Evolutionary conservation across 2,329 filamentous ascomycete species (phyloP).

Genomic region (Delphinella strobiligena): DNA sequence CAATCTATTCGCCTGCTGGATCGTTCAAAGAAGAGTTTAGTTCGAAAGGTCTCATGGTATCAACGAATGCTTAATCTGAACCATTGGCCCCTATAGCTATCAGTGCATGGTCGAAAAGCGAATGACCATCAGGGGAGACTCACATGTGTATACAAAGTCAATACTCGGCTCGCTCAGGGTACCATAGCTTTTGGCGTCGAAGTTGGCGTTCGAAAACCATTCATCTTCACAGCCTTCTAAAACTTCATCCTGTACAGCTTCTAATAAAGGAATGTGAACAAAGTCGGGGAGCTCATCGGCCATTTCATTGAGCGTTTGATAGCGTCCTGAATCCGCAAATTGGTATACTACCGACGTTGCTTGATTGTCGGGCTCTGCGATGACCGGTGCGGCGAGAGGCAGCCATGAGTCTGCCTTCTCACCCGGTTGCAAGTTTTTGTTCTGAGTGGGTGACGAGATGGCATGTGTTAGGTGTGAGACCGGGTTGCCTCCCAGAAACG

Average conservation of each 20-base stretch:
- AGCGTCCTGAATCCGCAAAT: slow-evolving; percentile 11
- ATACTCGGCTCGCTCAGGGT: slow-evolving; percentile 28
- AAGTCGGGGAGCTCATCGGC: slow-evolving; percentile 26
- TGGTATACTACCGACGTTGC: background rate
- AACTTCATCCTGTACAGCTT: slow-evolving; percentile 24
- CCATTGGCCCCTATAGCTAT: slow-evolving; percentile 35
- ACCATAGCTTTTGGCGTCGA: slow-evolving; percentile 19
- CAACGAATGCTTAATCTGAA: slow-evolving; percentile 26
- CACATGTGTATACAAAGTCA: slow-evolving; percentile 31
- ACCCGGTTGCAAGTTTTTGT: too few species aligned
- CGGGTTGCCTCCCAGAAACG: too few species aligned
- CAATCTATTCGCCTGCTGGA: slow-evolving; percentile 27
- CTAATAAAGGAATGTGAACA: slow-evolving; percentile 29
- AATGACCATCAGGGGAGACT: slow-evolving; percentile 3
- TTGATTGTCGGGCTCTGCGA: too few species aligned
- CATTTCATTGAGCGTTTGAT: slow-evolving; percentile 13
- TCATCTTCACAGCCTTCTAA: slow-evolving; percentile 32
- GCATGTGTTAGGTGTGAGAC: too few species aligned
- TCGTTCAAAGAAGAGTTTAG: slow-evolving; percentile 30
- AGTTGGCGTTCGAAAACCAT: slow-evolving; percentile 27
- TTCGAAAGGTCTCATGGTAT: slow-evolving; percentile 28
- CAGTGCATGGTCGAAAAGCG: background rate
- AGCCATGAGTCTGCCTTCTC: too few species aligned
- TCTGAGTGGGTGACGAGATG: too few species aligned
- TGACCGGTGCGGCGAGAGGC: too few species aligned